Percentiles rank a stretch among this genome's conserved stretches.
Evolutionary conservation across 495 filamentous ascomycete species (phyloP).

Genomic region (Annulohypoxylon stygium): DNA sequence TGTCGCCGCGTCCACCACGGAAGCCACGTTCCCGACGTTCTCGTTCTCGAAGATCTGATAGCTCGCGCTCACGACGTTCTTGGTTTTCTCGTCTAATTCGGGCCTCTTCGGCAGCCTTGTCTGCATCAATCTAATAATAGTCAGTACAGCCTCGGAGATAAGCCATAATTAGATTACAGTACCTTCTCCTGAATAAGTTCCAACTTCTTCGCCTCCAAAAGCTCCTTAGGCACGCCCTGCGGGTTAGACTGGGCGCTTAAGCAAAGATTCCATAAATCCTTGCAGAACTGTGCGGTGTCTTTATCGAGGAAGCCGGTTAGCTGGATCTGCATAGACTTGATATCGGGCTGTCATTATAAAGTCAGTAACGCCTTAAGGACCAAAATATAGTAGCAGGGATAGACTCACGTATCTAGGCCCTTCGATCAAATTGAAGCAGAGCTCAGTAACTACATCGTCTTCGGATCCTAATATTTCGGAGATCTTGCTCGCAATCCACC

Average conservation of each 20-base stretch:
- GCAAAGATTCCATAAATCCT: slow-evolving; percentile 91
- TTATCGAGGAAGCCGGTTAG: slow-evolving; percentile 96
- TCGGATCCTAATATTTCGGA: slow-evolving; percentile 88
- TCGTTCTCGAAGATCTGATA: slow-evolving; percentile 75
- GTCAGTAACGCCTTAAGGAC: slow-evolving; percentile 30
- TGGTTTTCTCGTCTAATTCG: slow-evolving; percentile 72
- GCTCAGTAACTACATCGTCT: slow-evolving; percentile 94
- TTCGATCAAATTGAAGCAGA: slow-evolving; percentile 91
- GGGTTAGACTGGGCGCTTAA: slow-evolving; percentile 89
- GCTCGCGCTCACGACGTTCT: slow-evolving; percentile 67
- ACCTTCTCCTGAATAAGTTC: slow-evolving; percentile 96
- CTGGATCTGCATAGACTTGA: slow-evolving; percentile 92
- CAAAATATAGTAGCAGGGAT: slow-evolving; percentile 13
- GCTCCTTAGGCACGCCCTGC: slow-evolving; percentile 92
- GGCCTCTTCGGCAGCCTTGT: slow-evolving; percentile 82
- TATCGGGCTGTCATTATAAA: slow-evolving; percentile 77
- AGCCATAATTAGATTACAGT: slow-evolving; percentile 17
- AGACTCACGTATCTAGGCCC: slow-evolving; percentile 79
- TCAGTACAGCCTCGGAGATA: slow-evolving; percentile 28
- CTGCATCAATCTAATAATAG: slow-evolving; percentile 76
- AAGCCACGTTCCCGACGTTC: slow-evolving; percentile 81
- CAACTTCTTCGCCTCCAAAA: slow-evolving; percentile 94
- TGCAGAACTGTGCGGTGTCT: slow-evolving; percentile 90
- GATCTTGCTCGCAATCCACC: slow-evolving; percentile 92
- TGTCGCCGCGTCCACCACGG: slow-evolving; percentile 67